Evolutionary conservation across 176 grass and related monocot species (phyloP).

Genomic region (Microstegium vimineum): DNA sequence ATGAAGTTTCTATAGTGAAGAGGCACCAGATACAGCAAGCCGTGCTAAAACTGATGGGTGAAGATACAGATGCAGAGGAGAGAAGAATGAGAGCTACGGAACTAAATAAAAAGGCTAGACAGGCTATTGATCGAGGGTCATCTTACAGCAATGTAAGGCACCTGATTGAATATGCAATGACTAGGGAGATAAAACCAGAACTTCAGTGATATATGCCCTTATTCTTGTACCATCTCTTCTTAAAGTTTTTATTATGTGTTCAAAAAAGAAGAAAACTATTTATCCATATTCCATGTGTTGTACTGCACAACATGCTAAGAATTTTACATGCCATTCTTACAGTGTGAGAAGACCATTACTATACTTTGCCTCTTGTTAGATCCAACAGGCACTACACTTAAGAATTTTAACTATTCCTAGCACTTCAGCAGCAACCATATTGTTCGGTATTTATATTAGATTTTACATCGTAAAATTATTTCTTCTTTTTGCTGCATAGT

Average conservation of each 20-base stretch:
- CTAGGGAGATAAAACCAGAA: background rate
- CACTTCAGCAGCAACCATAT: background rate
- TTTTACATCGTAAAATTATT: background rate
- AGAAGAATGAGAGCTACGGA: constrained; percentile 39
- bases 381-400: background rate
- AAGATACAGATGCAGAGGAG: constrained; percentile 22
- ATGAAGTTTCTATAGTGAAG: constrained; percentile 26
- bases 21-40: constrained; percentile 10
- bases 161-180: constrained; percentile 25
- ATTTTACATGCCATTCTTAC: background rate
- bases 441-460: background rate
- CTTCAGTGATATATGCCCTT: background rate
- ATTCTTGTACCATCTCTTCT: background rate
- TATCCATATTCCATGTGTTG: background rate
- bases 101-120: constrained; percentile 33
- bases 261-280: background rate
- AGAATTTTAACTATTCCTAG: background rate
- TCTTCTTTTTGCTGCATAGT: background rate
- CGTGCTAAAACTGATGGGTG: constrained; percentile 23
- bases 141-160: constrained; percentile 26
- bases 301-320: background rate
- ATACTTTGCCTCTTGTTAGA: background rate
- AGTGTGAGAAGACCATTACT: background rate
- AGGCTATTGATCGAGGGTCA: constrained; percentile 46
- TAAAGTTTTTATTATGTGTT: background rate